Evolutionary conservation across 208 protist species (phyloP).

Genomic region (Trypanosoma scelopori): DNA sequence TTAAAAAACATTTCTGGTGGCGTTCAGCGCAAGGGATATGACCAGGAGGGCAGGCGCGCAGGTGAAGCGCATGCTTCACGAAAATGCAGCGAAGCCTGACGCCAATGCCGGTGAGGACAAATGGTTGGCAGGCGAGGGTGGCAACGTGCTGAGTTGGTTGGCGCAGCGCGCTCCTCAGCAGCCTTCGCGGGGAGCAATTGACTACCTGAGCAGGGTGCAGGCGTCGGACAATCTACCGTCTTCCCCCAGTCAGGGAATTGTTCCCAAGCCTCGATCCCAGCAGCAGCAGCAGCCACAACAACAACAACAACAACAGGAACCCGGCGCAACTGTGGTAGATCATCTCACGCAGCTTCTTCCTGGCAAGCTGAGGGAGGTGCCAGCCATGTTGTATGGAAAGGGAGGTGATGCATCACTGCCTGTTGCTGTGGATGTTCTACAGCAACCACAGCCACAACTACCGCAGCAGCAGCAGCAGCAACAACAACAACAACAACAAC

Average conservation of each 20-base stretch:
- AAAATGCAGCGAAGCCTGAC: slow-evolving; percentile 5
- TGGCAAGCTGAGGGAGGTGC: slow-evolving; percentile 8
- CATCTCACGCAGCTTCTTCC: slow-evolving; percentile 34
- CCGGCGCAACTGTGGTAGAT: slow-evolving; percentile 7
- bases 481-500: no score
- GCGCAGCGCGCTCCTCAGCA: slow-evolving; percentile 48
- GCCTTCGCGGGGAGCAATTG: slow-evolving; percentile 51
- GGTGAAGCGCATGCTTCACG: slow-evolving; percentile 15
- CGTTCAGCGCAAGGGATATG: slow-evolving; percentile 25
- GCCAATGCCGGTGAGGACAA: slow-evolving; percentile 6
- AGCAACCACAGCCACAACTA: not conserved
- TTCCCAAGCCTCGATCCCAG: slow-evolving; percentile 41
- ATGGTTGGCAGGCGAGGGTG: slow-evolving; percentile 38
- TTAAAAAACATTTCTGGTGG: not conserved
- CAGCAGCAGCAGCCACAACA: slow-evolving; percentile 28
- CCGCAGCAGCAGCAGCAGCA: not conserved
- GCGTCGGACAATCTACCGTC: slow-evolving; percentile 1
- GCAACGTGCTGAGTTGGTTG: slow-evolving; percentile 68
- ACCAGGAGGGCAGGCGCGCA: slow-evolving; percentile 28
- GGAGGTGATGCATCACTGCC: not conserved
- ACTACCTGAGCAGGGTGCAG: slow-evolving; percentile 61
- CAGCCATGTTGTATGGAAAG: not conserved
- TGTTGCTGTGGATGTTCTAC: not conserved
- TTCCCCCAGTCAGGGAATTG: not conserved
- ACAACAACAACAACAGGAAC: slow-evolving; percentile 21